Evolutionary conservation across 2,329 filamentous ascomycete species (phyloP).

Genomic region (Kalaharituber pfeilii): DNA sequence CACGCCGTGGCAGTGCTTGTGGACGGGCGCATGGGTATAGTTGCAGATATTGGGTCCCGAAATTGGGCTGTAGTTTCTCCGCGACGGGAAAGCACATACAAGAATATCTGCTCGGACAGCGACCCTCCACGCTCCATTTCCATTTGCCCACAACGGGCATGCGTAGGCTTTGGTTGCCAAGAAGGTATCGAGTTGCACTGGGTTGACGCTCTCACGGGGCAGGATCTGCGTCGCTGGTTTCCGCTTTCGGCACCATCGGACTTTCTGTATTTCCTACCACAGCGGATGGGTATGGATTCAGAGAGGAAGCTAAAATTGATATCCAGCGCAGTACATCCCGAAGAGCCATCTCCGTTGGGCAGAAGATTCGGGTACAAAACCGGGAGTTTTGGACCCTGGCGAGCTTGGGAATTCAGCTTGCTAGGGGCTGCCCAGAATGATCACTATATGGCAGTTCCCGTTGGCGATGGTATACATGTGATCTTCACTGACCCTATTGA

Average conservation of each 20-base stretch:
- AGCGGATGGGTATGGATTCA: conserved; percentile 35
- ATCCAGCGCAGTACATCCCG: conserved; percentile 36
- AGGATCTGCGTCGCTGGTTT: conserved; percentile 39
- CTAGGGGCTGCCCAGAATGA: conserved; percentile 28
- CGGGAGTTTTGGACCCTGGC: conserved; percentile 12
- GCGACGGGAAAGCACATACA: conserved; percentile 14
- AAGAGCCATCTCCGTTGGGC: conserved; percentile 9
- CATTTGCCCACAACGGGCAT: conserved; percentile 46
- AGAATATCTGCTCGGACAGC: conserved; percentile 39
- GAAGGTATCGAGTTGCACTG: conserved; percentile 48
- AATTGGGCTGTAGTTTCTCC: conserved; percentile 5
- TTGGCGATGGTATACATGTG: conserved; percentile 48
- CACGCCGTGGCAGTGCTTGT: conserved; percentile 42
- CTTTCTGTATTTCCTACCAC: conserved; percentile 43
- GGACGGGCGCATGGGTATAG: conserved; percentile 42
- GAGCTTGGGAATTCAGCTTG: conserved; percentile 17
- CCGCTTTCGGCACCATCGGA: conserved; percentile 38
- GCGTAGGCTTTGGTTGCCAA: conserved; percentile 47
- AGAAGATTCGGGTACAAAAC: conserved; percentile 11
- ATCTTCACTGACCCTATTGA: conserved; percentile 45
- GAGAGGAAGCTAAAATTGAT: conserved; percentile 43
- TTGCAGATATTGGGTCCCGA: conserved; percentile 36
- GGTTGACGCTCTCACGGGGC: conserved; percentile 32
- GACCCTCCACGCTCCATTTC: conserved; percentile 48
- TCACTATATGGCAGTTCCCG: conserved; percentile 45